These are phyloP conservation scores for Nematodospora valgi DNA, from an alignment of 805 yeast species.

Conservation along the genomic window DNA sequence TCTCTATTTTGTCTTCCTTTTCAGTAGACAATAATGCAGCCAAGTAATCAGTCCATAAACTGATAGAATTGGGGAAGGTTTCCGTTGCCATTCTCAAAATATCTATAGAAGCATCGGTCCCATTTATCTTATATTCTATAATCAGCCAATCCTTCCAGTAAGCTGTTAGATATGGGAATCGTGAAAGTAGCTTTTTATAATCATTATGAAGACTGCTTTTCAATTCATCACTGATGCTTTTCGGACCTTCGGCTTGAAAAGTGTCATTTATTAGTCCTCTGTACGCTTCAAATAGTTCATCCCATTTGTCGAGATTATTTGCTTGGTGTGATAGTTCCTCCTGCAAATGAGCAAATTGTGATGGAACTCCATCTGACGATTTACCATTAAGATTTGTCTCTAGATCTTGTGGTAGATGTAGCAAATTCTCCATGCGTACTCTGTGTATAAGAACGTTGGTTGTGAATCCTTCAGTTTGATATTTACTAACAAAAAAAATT, in stretches of 20 bases:
- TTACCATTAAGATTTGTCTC: no score
- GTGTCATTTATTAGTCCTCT: conserved; percentile 20
- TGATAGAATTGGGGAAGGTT: conserved; percentile 56
- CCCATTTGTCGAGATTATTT: conserved; percentile 38
- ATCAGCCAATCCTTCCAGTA: conserved; percentile 65
- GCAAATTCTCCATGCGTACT: no score
- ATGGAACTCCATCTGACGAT: no score
- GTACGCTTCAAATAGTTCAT: conserved; percentile 28
- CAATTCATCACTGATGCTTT: conserved; percentile 14
- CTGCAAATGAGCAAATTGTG: conserved; percentile 1
- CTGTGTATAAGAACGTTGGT: no score
- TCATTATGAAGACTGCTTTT: conserved; percentile 14
- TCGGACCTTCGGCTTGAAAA: conserved; percentile 6
- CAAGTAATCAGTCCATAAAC: conserved; percentile 66
- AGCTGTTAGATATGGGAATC: conserved; percentile 56
- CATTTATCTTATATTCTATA: conserved; percentile 53
- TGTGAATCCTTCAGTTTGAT: not conserved
- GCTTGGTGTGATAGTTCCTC: conserved; percentile 13
- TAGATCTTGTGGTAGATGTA: conserved; percentile 2
- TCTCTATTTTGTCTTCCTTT: conserved; percentile 12
- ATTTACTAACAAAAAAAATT: not conserved
- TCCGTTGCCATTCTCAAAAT: conserved; percentile 44
- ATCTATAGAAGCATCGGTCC: conserved; percentile 45
- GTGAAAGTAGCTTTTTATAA: conserved; percentile 36
- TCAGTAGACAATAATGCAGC: conserved; percentile 46